Conservation (phyloP, 2,329 filamentous ascomycete species). For the Xylaria sp. region DNA sequence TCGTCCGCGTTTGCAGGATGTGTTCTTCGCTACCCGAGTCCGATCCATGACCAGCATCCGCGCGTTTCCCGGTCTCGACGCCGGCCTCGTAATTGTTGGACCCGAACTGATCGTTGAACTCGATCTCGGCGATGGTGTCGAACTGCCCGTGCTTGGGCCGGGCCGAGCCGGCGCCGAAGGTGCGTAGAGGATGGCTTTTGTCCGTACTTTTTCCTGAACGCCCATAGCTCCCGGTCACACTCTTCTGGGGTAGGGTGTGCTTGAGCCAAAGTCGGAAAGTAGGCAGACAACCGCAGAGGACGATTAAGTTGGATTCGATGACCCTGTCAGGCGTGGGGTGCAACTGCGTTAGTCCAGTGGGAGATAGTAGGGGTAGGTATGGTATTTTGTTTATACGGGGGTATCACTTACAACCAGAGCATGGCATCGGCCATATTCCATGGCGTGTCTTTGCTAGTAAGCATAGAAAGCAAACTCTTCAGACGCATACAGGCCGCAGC, state of each 20-base stretch:
- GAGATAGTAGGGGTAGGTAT: background rate
- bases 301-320: constrained; percentile 15
- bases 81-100: background rate
- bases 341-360: background rate
- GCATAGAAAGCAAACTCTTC: constrained; percentile 3
- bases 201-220: background rate
- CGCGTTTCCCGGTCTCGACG: background rate
- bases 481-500: constrained; percentile 10
- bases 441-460: constrained; percentile 3
- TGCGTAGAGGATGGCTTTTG: constrained; percentile 3
- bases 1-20: constrained; percentile 5
- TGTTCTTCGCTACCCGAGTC: constrained; percentile 4
- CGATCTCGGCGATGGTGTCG: constrained; percentile 6
- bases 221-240: background rate
- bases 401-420: constrained; percentile 13
- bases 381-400: background rate
- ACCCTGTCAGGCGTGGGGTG: background rate
- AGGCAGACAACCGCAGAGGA: constrained; percentile 15
- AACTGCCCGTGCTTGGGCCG: constrained; percentile 7
- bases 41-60: background rate
- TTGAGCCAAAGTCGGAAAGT: constrained; percentile 9
- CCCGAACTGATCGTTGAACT: constrained; percentile 3
- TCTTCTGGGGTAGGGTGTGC: background rate
- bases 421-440: constrained; percentile 9
- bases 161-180: constrained; percentile 4